These are phyloP conservation scores for Solanum peruvianum DNA, from an alignment of 257 asterid genomes.

Conservation along the genomic window DNA sequence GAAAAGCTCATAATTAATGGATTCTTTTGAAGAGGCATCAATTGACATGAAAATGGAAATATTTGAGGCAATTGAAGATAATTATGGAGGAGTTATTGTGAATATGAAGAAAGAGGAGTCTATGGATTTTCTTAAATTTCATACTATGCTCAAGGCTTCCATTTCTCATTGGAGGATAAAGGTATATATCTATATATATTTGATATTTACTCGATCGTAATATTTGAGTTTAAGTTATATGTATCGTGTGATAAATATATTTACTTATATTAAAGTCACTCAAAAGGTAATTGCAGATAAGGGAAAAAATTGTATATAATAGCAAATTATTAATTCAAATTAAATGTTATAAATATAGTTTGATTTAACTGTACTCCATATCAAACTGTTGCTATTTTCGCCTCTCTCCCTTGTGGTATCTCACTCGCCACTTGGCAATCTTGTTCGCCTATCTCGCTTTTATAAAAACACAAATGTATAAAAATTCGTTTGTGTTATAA, in stretches of 20 bases:
- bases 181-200: neutral
- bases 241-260: neutral
- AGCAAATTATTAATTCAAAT: no score
- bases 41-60: neutral
- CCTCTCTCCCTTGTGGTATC: no score
- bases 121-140: neutral
- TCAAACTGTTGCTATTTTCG: no score
- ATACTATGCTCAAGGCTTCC: neutral
- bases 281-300: neutral
- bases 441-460: no score
- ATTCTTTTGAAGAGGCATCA: neutral
- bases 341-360: no score
- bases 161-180: neutral
- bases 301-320: no score
- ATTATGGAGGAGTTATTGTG: neutral
- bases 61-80: constrained; percentile 7
- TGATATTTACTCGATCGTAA: neutral
- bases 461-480: no score
- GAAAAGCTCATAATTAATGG: neutral
- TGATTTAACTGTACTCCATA: no score
- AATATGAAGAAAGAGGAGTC: neutral
- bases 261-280: neutral
- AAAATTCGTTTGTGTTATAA: no score
- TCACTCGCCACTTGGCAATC: no score
- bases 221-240: neutral